Evolutionary conservation across 2,329 filamentous ascomycete genomes (phyloP).

Genomic region (Metarhizium guizhouense): DNA sequence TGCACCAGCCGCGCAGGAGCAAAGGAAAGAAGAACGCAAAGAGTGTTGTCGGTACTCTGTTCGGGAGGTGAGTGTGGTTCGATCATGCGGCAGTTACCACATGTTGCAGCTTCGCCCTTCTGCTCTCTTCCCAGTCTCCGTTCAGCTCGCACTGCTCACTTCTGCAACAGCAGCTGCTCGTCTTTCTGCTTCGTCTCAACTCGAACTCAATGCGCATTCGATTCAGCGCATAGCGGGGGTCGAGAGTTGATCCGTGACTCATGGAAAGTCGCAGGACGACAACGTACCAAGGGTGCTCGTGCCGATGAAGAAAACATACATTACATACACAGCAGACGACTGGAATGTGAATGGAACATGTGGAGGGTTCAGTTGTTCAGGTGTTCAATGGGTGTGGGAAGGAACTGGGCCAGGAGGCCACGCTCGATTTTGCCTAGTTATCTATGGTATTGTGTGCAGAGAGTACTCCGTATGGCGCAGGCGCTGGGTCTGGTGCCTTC

Average conservation of each 20-base stretch:
- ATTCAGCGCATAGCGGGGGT: conserved; percentile 4
- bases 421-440: conserved; percentile 7
- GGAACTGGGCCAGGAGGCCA: background rate
- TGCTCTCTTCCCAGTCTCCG: background rate
- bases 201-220: conserved; percentile 3
- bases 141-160: background rate
- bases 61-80: conserved; percentile 2
- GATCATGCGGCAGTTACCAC: conserved; percentile 6
- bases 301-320: background rate
- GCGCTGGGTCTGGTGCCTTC: too few species aligned
- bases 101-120: conserved; percentile 4
- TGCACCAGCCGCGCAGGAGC: background rate
- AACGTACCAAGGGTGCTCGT: conserved; percentile 1
- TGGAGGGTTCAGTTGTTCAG: background rate
- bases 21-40: background rate
- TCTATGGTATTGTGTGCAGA: too few species aligned
- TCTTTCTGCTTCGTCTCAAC: conserved; percentile 2
- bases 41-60: background rate
- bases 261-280: background rate
- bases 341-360: conserved; percentile 8
- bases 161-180: background rate
- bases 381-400: conserved; percentile 6
- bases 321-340: background rate
- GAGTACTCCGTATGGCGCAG: too few species aligned
- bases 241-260: background rate